phyloP scores from a whole-genome alignment of 139 green algal genomes.

The Closterium sp. region DNA sequence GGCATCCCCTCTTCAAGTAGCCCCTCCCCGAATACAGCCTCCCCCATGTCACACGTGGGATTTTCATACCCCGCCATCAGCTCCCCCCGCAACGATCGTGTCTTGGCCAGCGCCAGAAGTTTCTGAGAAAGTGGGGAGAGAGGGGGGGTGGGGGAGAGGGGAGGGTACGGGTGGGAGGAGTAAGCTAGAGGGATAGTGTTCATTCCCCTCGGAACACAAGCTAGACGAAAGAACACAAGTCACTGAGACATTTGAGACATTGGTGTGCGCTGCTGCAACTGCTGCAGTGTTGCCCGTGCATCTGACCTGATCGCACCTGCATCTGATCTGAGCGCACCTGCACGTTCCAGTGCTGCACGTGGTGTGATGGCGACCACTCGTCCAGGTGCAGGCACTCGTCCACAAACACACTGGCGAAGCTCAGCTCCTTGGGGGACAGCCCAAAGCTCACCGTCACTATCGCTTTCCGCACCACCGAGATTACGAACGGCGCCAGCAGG shows the following conservation, averaged over 20 bases:
- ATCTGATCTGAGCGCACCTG: background rate
- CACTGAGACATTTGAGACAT: too few relatives aligned
- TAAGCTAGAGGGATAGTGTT: too few relatives aligned
- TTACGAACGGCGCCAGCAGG: background rate
- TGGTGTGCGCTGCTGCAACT: too few relatives aligned
- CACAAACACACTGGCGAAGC: slow-evolving; percentile 15
- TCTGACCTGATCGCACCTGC: too few relatives aligned
- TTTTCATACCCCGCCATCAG: background rate
- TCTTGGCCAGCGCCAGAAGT: background rate
- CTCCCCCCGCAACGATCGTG: background rate
- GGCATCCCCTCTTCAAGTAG: background rate
- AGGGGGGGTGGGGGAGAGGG: too few relatives aligned
- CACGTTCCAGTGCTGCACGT: slow-evolving; percentile 11
- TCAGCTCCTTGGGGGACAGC: slow-evolving; percentile 1
- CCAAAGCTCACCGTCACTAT: slow-evolving; percentile 11
- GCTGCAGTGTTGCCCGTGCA: too few relatives aligned
- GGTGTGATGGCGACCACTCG: background rate
- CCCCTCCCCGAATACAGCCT: background rate
- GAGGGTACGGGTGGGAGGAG: too few relatives aligned
- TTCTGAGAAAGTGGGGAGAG: background rate
- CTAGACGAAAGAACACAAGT: too few relatives aligned
- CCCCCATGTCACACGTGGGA: background rate
- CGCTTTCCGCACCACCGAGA: background rate
- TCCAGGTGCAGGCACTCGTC: slow-evolving; percentile 9
- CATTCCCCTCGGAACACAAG: too few relatives aligned